A percentile compares a stretch with the other conserved stretches of the same genome.
Conservation (phyloP, 2,329 filamentous ascomycete genomes). For the Cryphonectria nitschkei region DNA sequence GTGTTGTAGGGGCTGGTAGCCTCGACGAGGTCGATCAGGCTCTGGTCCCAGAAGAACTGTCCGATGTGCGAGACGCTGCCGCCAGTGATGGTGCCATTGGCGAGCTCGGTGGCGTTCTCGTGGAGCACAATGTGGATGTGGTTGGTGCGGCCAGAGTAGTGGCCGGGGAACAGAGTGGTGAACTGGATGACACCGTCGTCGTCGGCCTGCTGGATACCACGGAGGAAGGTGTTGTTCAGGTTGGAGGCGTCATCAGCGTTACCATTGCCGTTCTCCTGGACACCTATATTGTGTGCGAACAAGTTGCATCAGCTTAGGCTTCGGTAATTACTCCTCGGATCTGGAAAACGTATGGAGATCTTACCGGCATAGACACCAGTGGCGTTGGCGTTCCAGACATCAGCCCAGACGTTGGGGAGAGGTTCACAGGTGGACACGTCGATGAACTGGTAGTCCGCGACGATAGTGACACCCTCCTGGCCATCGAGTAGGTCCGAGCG, state of each 20-base stretch:
- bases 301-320: not conserved
- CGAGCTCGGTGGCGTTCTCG: constrained; percentile 39
- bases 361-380: constrained; percentile 46
- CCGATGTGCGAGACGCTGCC: constrained; percentile 19
- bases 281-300: constrained; percentile 8
- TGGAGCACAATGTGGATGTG: constrained; percentile 43
- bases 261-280: constrained; percentile 37
- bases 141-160: constrained; percentile 46
- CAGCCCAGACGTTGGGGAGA: constrained; percentile 19
- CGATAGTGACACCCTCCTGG: constrained; percentile 44
- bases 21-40: constrained; percentile 11
- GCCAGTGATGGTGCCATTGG: constrained; percentile 53
- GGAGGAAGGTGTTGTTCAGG: constrained; percentile 47
- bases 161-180: constrained; percentile 48
- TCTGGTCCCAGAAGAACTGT: constrained; percentile 24
- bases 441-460: constrained; percentile 46
- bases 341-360: not conserved
- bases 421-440: constrained; percentile 47
- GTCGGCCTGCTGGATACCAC: constrained; percentile 48
- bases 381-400: constrained; percentile 40
- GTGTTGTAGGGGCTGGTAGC: constrained; percentile 26
- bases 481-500: constrained; percentile 42
- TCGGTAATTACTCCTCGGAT: not conserved
- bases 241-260: constrained; percentile 32
- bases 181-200: constrained; percentile 46